A percentile compares a stretch with the other conserved stretches of the same genome.
These are phyloP conservation scores for Alternaria sp. DNA, from an alignment of 2,329 filamentous ascomycete species.

Conservation along the genomic window DNA sequence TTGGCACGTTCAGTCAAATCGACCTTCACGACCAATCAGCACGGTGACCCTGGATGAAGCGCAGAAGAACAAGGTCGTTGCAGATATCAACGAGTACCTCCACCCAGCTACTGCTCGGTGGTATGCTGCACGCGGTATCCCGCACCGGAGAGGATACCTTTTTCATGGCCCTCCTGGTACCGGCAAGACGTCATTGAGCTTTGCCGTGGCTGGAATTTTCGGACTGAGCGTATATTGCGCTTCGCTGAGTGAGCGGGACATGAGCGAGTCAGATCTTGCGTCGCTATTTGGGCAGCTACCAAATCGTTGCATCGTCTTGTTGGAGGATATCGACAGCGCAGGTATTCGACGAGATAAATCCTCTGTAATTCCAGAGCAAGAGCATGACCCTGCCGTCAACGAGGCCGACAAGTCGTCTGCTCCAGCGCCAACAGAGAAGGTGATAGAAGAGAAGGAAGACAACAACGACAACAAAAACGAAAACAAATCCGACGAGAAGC, in stretches of 20 bases:
- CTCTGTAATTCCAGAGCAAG: neutral
- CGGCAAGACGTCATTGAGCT: conserved; percentile 68
- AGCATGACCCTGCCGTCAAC: neutral
- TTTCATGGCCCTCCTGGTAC: conserved; percentile 83
- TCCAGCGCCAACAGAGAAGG: neutral
- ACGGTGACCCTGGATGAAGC: conserved; percentile 77
- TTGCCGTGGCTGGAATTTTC: conserved; percentile 58
- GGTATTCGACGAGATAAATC: conserved; percentile 51
- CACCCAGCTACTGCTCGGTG: conserved; percentile 76
- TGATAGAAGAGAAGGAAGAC: neutral
- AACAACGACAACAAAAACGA: neutral
- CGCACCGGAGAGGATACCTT: conserved; percentile 84
- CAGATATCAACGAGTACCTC: conserved; percentile 81
- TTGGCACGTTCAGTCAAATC: conserved; percentile 56
- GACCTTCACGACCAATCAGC: conserved; percentile 74
- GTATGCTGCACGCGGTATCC: conserved; percentile 86
- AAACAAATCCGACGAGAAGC: neutral
- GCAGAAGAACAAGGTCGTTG: conserved; percentile 72
- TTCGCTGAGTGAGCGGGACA: conserved; percentile 70
- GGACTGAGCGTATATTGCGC: conserved; percentile 58
- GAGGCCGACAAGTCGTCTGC: neutral
- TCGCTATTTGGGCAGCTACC: conserved; percentile 56
- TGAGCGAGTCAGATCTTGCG: conserved; percentile 72
- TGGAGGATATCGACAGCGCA: conserved; percentile 60
- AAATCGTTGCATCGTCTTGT: conserved; percentile 55